Percentiles rank a stretch among this genome's conserved stretches.
These are phyloP conservation scores for Rhizopus sp. DNA, from an alignment of 371 early-diverging fungal species.

Conservation along the genomic window DNA sequence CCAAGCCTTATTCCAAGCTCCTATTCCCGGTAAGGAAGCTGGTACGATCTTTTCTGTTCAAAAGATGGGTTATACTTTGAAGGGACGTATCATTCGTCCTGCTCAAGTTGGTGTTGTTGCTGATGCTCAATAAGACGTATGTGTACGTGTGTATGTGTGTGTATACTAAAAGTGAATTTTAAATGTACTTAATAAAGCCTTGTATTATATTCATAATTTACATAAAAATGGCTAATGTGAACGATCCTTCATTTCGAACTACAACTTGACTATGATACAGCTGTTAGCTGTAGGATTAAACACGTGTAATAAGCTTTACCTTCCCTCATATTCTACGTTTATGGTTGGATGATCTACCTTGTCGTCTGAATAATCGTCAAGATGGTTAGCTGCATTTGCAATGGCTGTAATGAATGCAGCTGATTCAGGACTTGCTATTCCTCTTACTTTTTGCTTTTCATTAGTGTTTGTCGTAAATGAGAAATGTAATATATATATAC, in stretches of 20 bases:
- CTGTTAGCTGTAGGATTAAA: not conserved
- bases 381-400: conserved; percentile 36
- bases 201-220: conserved; percentile 14
- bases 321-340: conserved; percentile 44
- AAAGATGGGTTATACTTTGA: conserved; percentile 90
- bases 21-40: conserved; percentile 84
- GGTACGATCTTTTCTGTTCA: conserved; percentile 87
- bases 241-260: conserved; percentile 45
- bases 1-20: conserved; percentile 94
- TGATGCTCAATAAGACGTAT: conserved; percentile 28
- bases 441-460: conserved; percentile 28
- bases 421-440: conserved; percentile 41
- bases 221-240: conserved; percentile 49
- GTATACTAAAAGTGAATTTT: too few relatives aligned
- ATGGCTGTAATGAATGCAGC: conserved; percentile 45
- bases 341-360: conserved; percentile 47
- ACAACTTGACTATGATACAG: conserved; percentile 36
- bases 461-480: not conserved
- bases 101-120: conserved; percentile 97
- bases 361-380: conserved; percentile 32
- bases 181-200: not conserved
- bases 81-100: conserved; percentile 92
- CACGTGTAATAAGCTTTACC: conserved; percentile 20
- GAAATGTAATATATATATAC: conserved; percentile 20
- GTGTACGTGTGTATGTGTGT: not conserved